Base-by-base conservation (phyloP, 176 grass and related monocot genomes). In the Ampelocalamus luodianensis region DNA sequence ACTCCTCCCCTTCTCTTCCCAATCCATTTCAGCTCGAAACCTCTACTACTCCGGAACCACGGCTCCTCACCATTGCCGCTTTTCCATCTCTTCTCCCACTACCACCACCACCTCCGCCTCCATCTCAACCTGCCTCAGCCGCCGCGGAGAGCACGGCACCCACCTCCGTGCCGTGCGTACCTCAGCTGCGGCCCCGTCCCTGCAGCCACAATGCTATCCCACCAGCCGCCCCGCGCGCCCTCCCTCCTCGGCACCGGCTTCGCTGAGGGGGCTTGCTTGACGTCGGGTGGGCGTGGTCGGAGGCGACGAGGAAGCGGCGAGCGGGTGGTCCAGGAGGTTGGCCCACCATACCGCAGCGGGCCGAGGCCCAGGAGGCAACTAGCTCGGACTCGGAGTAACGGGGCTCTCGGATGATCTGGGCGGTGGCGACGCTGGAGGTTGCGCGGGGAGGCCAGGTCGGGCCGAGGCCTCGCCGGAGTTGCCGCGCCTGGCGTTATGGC, bases 191-290 rank as follows among this genome's bases (percentile, higher is more conserved):
- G 38, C 1, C 12, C 54, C 38, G 5, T 39, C 13, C n/a, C 56
- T 22, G n/a, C 76, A 6, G n/a, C 38, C n/a, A 23, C 71, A 53
- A 51, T 34, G 71, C 27, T 5, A n/a, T 15, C 5, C 10, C 29
- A 7, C 49, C 16, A 75, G 72, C 22, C 6, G 36, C 10, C 20
- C 11, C 44, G 32, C 13, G 0, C 53, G 20, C 22, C 32, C 38
- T 20, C 37, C 27, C 85, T 76, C 54, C 11, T 26, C 9, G 24
- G 34, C 15, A 72, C 72, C 8, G 82, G 45, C 68, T 81, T 84
- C 9, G 54, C 68, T 37, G 80, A 81, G 4, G 86, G 83, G 23
- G 83, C 65, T 63, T 86, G 83, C 15, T 88, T 79, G 70, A 60
- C 66, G 20, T 51, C 43, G 72, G 67, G 10, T 60, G 13, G 26